phyloP scores from a whole-genome alignment of 1,139 yeast genomes.

The Yamadazyma buinensis region DNA sequence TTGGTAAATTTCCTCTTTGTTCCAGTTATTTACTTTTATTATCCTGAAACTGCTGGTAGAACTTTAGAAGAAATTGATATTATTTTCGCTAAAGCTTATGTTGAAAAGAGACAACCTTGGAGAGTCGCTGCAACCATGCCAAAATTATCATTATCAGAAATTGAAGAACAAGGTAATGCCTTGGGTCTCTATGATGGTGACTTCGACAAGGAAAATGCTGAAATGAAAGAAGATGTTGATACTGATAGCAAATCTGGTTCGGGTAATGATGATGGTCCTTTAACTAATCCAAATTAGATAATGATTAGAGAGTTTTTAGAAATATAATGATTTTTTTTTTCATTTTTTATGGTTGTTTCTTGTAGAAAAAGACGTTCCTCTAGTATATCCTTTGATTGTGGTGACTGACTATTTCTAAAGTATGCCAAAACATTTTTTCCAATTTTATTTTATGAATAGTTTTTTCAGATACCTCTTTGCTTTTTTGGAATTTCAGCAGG shows the following conservation, averaged over 20 bases:
- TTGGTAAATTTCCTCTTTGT: constrained; percentile 30
- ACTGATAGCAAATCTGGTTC: neutral
- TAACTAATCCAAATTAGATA: too few relatives aligned
- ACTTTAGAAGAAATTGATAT: constrained; percentile 42
- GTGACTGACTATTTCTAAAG: too few relatives aligned
- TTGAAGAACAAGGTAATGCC: constrained; percentile 45
- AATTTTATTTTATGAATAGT: too few relatives aligned
- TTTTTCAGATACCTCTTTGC: too few relatives aligned
- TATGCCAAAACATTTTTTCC: too few relatives aligned
- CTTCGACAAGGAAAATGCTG: constrained; percentile 33
- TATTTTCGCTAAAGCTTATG: constrained; percentile 42
- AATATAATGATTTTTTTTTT: too few relatives aligned
- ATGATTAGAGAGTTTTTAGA: too few relatives aligned
- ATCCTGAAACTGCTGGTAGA: constrained; percentile 47
- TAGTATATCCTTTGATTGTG: too few relatives aligned
- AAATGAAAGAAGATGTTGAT: constrained; percentile 25
- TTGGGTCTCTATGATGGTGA: constrained; percentile 45
- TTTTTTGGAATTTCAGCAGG: too few relatives aligned
- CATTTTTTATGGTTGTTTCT: too few relatives aligned
- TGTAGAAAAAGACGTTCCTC: too few relatives aligned
- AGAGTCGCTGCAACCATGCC: constrained; percentile 49
- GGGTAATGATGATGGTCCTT: constrained; percentile 11
- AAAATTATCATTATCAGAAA: constrained; percentile 36
- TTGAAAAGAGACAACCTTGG: constrained; percentile 43
- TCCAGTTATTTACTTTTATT: constrained; percentile 41